Base-by-base conservation (phyloP, 2,329 filamentous ascomycete genomes). In the Claviceps lovelessii region DNA sequence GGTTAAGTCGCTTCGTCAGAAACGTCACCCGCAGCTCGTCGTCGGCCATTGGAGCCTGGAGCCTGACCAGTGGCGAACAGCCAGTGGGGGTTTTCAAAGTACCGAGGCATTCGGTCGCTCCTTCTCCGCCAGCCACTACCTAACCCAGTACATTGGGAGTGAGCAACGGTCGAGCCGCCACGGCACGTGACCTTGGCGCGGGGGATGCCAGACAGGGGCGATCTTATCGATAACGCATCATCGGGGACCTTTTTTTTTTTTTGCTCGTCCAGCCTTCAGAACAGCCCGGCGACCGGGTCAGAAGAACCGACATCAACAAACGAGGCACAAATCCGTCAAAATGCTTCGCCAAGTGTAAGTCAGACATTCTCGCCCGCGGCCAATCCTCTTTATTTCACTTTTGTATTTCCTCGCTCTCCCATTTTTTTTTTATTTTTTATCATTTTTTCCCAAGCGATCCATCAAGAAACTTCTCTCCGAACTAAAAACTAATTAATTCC, bases 281-380 rank as follows among this genome's bases (percentile, higher is more conserved):
- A 49, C 29, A 48, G 42, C 37, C 51, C 17, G 6, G n/a, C 23
- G 15, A n/a, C 7, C 31, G 33, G 33, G 11, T n/a, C 31, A 39
- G 28, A 29, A 13, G 13, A 35, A 47, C 35, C 37, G 39, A 19
- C 37, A 35, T 49, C 23, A 5, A 19, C 7, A 45, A 15, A 37
- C 23, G 19, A 44, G 39, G 28, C 47, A 28, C 45, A 33, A 31
- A 31, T 51, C 5, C 42, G n/a, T 50, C 60, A 70, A 62, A 53
- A 76, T 76, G 74, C 70, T 76, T 62, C 73, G 74, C 53, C 73
- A 75, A 73, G 70, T 76, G 74, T 76, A 67, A 57, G 73, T 55
- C 39, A 15, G 41, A 23, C 23, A 3, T 23, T 23, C 23, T 23
- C 23, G 23, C 3, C 23, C 23, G 23, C 23, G 23, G 23, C 23